Evolutionary conservation across 305 asterid genomes (phyloP).

Genomic region (Fraxinus floribunda): DNA sequence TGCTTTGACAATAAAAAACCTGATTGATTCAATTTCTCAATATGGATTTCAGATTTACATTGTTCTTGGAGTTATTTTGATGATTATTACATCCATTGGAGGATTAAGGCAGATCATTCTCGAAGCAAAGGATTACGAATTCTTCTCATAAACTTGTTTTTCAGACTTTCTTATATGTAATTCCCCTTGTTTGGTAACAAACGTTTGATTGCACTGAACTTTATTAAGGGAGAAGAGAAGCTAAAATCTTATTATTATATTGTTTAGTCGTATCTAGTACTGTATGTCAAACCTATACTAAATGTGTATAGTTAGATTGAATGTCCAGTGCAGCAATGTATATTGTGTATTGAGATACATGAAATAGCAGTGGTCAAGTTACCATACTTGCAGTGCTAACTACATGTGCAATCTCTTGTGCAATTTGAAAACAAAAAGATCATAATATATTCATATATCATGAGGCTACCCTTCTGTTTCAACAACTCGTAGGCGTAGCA

Average conservation of each 20-base stretch:
- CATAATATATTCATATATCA: background rate
- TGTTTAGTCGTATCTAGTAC: background rate
- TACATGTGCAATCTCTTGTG: background rate
- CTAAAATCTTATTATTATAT: no score
- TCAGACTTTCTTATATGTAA: background rate
- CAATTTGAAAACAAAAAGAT: background rate
- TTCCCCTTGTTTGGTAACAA: background rate
- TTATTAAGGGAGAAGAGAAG: background rate
- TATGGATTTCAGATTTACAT: slow-evolving; percentile 23
- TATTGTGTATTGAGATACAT: background rate
- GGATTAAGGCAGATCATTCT: slow-evolving; percentile 33
- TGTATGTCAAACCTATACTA: background rate
- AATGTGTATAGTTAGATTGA: background rate
- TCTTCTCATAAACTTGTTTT: slow-evolving; percentile 13
- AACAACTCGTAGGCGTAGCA: background rate
- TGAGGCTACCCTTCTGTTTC: background rate
- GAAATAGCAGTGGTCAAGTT: background rate
- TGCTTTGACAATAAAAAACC: background rate
- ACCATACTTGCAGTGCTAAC: background rate
- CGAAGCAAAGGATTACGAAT: slow-evolving; percentile 15
- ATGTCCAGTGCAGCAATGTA: background rate
- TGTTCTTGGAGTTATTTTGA: slow-evolving; percentile 28
- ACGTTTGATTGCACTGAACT: background rate
- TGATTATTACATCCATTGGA: slow-evolving; percentile 31
- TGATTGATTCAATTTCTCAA: background rate